Evolutionary conservation across 345 rosid genomes (phyloP).

Genomic region (Eucalyptus tenuipes): DNA sequence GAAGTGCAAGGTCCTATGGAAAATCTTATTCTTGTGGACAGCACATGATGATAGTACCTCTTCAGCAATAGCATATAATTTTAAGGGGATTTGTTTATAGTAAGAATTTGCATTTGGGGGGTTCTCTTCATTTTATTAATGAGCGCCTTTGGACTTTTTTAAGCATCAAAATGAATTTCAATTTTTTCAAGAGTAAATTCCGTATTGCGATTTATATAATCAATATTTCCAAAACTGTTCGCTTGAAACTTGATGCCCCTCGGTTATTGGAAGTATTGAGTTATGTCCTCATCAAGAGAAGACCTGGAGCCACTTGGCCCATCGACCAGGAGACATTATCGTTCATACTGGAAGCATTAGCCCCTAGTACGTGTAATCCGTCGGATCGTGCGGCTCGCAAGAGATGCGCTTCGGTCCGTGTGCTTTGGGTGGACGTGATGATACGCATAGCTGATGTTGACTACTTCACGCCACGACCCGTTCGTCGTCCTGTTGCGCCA

Average conservation of each 20-base stretch:
- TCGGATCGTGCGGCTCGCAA: too few species aligned
- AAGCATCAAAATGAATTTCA: not conserved
- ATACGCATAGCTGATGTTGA: not conserved
- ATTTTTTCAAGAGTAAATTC: not conserved
- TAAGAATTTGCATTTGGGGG: not conserved
- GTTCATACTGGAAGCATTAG: not conserved
- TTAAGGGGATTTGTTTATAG: not conserved
- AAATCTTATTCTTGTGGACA: too few species aligned
- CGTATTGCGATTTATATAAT: not conserved
- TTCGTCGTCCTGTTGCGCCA: not conserved
- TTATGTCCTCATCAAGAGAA: not conserved
- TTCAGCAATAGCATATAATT: too few species aligned
- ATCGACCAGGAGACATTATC: not conserved
- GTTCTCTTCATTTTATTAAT: not conserved
- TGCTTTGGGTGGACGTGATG: not conserved
- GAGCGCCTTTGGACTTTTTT: not conserved
- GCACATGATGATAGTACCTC: not conserved
- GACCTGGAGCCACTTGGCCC: not conserved
- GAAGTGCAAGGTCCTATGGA: not conserved
- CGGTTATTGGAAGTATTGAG: not conserved
- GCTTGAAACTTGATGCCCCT: not conserved
- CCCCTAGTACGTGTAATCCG: too few species aligned
- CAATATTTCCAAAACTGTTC: not conserved
- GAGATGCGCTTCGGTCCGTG: not conserved
- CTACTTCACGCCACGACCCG: not conserved